Conservation (phyloP, 768 basidiomycete species). For the Leccinum uliginosum region DNA sequence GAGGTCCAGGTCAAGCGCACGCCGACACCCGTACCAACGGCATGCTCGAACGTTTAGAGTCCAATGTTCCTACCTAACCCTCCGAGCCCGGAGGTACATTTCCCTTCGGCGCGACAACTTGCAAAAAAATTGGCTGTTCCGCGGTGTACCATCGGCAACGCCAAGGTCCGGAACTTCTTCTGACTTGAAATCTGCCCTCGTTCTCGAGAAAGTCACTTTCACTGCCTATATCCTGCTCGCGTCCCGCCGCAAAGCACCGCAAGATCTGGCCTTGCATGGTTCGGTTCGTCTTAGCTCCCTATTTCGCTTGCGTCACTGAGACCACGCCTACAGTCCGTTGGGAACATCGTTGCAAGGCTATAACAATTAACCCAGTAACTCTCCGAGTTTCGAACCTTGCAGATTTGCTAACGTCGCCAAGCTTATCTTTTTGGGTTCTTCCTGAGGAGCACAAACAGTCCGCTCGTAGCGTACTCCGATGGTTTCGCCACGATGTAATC, state of each 20-base stretch:
- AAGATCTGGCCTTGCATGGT: slow-evolving; percentile 55
- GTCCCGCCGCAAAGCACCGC: slow-evolving; percentile 20
- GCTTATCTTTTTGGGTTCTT: slow-evolving; percentile 27
- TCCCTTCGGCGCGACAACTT: slow-evolving; percentile 58
- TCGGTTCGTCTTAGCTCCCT: slow-evolving; percentile 36
- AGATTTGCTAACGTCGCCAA: slow-evolving; percentile 8
- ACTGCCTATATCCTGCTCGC: slow-evolving; percentile 60
- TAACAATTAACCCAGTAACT: slow-evolving; percentile 43
- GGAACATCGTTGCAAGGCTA: slow-evolving; percentile 45
- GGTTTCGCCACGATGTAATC: slow-evolving; percentile 82
- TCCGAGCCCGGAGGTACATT: slow-evolving; percentile 46
- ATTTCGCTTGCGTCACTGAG: slow-evolving; percentile 2
- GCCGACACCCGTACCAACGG: not conserved
- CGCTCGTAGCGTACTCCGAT: slow-evolving; percentile 66
- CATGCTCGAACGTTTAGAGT: not conserved
- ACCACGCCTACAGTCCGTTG: slow-evolving; percentile 32
- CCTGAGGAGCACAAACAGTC: slow-evolving; percentile 79
- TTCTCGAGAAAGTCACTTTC: slow-evolving; percentile 59
- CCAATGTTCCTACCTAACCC: slow-evolving; percentile 41
- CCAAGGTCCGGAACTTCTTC: slow-evolving; percentile 31
- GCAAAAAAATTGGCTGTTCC: slow-evolving; percentile 45
- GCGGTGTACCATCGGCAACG: slow-evolving; percentile 37
- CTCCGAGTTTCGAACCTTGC: not conserved
- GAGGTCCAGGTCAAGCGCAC: not conserved
- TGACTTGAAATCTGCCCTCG: slow-evolving; percentile 39